Evolutionary conservation across 2,329 filamentous ascomycete genomes (phyloP), one percentile per base, ranked within the genome.

Genomic region (Xylaria digitata): DNA sequence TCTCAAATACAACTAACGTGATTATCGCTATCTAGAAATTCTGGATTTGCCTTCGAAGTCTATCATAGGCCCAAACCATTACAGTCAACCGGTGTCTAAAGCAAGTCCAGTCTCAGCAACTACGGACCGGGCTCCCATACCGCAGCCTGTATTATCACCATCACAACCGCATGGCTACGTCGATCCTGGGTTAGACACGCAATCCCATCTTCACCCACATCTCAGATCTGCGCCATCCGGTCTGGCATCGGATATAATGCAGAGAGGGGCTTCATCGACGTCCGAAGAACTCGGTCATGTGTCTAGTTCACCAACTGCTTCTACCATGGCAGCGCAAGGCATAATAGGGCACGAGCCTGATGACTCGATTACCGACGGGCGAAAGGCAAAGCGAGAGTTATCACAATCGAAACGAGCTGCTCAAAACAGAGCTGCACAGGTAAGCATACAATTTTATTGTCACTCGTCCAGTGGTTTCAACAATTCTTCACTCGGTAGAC

Each of bases 351-450:
- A 76, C 43, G 72, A 77, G n/a, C 77, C 75, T 26, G 80, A 82
- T 32, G 74, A 78, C 15, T 70, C 72, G 4, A 71, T 72, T 7
- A 67, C 82, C 71, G 81, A 92, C 70, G 87, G 89, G 70, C 86
- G 90, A 58, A 95, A 96, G 80, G 90, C 90, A 13, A 97, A 97
- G 80, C 88, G 96, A 61, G 95, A 97, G 81, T 83, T 99, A 67
- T 97, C 94, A 30, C 96, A 94, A 50, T 97, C 94, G 43, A 99
- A 98, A 83, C 91, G 96, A 72, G 96, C 96, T 32, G 96, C 96
- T 9, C 96, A 99, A 78, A 99, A 99, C 77, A 87, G 96, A 78
- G 96, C 95, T 74, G 96, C 96, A 61, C 96, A 99, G 89, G 96
- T 97, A 86, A 77, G 90, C 78, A 40, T 21, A 53, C 61, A 54